A percentile compares a stretch with the other conserved stretches of the same genome.
Evolutionary conservation across 192 early-diverging fungal genomes (phyloP).

Genomic region (Coemansia sp.): DNA sequence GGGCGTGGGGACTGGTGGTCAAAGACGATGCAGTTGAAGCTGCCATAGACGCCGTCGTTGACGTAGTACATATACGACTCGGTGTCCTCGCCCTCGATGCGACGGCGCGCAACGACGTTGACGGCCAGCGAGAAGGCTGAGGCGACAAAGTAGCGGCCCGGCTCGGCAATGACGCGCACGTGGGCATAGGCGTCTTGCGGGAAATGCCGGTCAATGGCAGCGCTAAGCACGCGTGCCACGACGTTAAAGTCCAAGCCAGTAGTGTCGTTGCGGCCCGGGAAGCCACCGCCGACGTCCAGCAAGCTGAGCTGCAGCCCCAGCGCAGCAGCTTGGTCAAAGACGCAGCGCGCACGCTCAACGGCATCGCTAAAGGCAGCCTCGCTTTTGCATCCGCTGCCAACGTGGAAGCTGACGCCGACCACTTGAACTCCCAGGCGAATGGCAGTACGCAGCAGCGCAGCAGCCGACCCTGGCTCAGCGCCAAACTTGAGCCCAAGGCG

Average conservation of each 20-base stretch:
- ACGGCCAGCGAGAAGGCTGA: slow-evolving; percentile 93
- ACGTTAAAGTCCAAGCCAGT: slow-evolving; percentile 82
- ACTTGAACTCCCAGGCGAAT: slow-evolving; percentile 80
- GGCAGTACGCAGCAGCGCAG: slow-evolving; percentile 70
- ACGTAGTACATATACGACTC: slow-evolving; percentile 82
- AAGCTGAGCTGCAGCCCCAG: slow-evolving; percentile 75
- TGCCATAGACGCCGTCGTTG: slow-evolving; percentile 98
- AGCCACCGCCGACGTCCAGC: slow-evolving; percentile 93
- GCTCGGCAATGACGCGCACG: slow-evolving; percentile 96
- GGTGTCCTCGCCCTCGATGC: slow-evolving; percentile 56
- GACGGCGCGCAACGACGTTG: slow-evolving; percentile 89
- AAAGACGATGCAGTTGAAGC: slow-evolving; percentile 98
- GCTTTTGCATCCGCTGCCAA: slow-evolving; percentile 93
- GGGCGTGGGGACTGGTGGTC: slow-evolving; percentile 85
- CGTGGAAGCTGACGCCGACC: slow-evolving; percentile 95
- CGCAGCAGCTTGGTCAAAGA: slow-evolving; percentile 83
- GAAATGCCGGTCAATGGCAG: slow-evolving; percentile 79
- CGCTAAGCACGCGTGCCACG: slow-evolving; percentile 74
- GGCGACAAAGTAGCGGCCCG: slow-evolving; percentile 94
- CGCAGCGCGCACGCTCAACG: slow-evolving; percentile 76
- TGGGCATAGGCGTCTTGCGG: slow-evolving; percentile 53
- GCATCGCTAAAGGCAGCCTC: slow-evolving; percentile 89
- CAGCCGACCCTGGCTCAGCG: slow-evolving; percentile 71
- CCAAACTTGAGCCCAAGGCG: slow-evolving; percentile 97
- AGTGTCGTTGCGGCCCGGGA: slow-evolving; percentile 77